A percentile compares a stretch with the other conserved stretches of the same genome.
phyloP scores from a whole-genome alignment of 2,329 filamentous ascomycete genomes.

The Pyricularia grisea region DNA sequence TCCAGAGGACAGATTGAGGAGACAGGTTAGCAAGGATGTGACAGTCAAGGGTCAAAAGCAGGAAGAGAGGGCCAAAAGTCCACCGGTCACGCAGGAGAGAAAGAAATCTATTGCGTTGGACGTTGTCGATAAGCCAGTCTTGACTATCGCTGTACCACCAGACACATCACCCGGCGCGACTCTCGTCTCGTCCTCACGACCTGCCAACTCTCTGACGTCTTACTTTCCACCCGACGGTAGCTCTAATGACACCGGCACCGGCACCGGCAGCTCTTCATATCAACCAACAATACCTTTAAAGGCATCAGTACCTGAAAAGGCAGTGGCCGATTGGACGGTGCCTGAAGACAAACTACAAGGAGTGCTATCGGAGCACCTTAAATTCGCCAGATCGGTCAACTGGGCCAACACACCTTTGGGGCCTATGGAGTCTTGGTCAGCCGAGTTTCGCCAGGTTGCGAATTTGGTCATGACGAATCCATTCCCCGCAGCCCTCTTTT shows the following conservation, averaged over 20 bases:
- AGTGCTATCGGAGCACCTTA: constrained; percentile 18
- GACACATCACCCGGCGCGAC: not conserved
- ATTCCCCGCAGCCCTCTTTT: constrained; percentile 45
- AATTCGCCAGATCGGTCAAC: constrained; percentile 23
- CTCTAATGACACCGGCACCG: constrained; percentile 16
- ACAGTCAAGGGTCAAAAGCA: not conserved
- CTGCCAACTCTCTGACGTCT: not conserved
- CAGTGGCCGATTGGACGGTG: constrained; percentile 25
- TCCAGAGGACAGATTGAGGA: not conserved
- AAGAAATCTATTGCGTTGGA: not conserved
- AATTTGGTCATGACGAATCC: constrained; percentile 28
- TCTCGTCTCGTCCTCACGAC: not conserved
- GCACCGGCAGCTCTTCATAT: not conserved
- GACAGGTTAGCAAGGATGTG: not conserved
- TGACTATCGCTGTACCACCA: not conserved
- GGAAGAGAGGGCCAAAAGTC: not conserved
- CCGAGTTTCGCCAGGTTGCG: constrained; percentile 30
- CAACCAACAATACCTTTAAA: not conserved
- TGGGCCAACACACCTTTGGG: constrained; percentile 35
- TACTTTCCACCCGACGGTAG: constrained; percentile 10
- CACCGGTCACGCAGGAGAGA: not conserved
- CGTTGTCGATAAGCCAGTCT: not conserved
- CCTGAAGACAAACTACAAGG: constrained; percentile 16
- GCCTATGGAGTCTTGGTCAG: constrained; percentile 30
- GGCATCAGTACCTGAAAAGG: constrained; percentile 22